Conservation (phyloP, 2,329 filamentous ascomycete species). For the Hymenoscyphus infarciens region DNA sequence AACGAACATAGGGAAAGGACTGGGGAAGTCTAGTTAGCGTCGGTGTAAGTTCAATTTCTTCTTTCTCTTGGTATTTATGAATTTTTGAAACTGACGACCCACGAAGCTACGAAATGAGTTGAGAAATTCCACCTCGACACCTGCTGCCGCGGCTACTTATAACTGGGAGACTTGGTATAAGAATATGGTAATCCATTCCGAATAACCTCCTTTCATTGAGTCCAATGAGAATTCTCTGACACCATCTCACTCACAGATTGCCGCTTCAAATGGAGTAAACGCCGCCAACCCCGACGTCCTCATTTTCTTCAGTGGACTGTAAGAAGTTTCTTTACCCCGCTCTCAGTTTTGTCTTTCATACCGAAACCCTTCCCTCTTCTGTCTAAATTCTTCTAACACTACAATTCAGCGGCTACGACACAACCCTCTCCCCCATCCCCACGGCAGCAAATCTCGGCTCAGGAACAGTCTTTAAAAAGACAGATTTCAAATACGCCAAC, state of each 20-base stretch:
- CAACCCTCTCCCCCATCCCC: constrained; percentile 37
- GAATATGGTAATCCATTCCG: constrained; percentile 36
- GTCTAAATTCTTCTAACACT: background rate
- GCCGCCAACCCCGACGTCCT: constrained; percentile 34
- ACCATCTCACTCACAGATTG: background rate
- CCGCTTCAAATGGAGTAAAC: constrained; percentile 4
- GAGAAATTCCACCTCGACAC: constrained; percentile 20
- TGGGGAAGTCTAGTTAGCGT: constrained; percentile 8
- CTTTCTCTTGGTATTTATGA: background rate
- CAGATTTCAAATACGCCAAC: constrained; percentile 38
- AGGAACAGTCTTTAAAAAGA: constrained; percentile 34
- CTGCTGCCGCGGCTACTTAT: constrained; percentile 32
- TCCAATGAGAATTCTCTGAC: background rate
- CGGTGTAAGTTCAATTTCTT: background rate
- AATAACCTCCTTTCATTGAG: constrained; percentile 28
- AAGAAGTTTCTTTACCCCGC: background rate
- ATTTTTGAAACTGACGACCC: background rate
- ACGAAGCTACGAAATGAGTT: background rate
- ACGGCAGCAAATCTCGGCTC: constrained; percentile 32
- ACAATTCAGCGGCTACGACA: constrained; percentile 38
- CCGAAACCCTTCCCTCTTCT: background rate
- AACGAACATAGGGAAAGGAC: background rate
- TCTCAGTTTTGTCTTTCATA: too few relatives aligned
- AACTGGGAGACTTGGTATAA: constrained; percentile 43
- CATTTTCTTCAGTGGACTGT: constrained; percentile 44